phyloP scores from a whole-genome alignment of 1,284 basidiomycete species.

The Cystobasidium slooffiae region DNA sequence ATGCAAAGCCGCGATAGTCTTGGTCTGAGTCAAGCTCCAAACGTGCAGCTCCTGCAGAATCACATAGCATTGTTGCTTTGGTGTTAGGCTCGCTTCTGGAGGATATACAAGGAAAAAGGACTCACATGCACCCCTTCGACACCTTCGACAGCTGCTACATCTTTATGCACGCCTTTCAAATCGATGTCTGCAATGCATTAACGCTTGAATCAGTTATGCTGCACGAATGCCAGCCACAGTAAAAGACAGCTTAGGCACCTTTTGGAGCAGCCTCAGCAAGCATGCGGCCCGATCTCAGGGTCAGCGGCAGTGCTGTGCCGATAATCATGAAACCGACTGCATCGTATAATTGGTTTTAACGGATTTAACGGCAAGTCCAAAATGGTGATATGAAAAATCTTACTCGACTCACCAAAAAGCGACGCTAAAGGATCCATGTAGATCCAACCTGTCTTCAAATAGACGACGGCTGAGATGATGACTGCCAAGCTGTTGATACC shows the following conservation, averaged over 20 bases:
- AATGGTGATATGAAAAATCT: constrained; percentile 9
- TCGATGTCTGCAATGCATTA: constrained; percentile 26
- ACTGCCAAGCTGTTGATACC: constrained; percentile 36
- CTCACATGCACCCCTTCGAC: constrained; percentile 23
- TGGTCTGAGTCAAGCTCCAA: constrained; percentile 22
- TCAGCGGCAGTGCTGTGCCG: constrained; percentile 34
- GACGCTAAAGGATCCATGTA: constrained; percentile 35
- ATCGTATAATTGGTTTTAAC: constrained; percentile 11
- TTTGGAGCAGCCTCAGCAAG: constrained; percentile 28
- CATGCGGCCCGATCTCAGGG: constrained; percentile 15
- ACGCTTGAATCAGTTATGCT: constrained; percentile 5
- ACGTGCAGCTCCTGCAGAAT: constrained; percentile 26
- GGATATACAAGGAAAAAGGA: constrained; percentile 1
- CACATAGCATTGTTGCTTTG: constrained; percentile 7
- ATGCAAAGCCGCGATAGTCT: constrained; percentile 25
- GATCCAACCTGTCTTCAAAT: constrained; percentile 9
- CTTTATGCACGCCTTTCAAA: constrained; percentile 32
- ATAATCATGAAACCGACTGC: constrained; percentile 36
- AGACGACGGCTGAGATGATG: constrained; percentile 33
- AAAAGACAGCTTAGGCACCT: not conserved
- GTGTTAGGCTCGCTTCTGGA: constrained; percentile 7
- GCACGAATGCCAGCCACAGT: constrained; percentile 13
- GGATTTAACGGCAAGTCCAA: constrained; percentile 1
- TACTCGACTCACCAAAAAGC: constrained; percentile 20
- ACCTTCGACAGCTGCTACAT: constrained; percentile 22